Evolutionary conservation across 495 filamentous ascomycete species (phyloP), one percentile per base, ranked within the genome.

Genomic region (Penicillium cinerascens): DNA sequence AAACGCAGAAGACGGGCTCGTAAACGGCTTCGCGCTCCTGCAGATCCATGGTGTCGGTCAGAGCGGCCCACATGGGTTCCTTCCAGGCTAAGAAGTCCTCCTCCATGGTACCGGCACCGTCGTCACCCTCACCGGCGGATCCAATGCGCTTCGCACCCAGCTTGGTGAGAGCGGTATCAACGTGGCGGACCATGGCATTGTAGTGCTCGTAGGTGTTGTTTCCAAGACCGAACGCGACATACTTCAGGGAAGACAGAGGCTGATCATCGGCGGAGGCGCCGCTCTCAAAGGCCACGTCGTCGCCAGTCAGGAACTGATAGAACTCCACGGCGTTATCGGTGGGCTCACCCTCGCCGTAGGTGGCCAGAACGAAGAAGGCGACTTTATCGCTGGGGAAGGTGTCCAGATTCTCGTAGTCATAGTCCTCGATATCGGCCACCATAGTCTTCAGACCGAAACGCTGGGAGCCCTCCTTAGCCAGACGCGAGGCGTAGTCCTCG

Each of bases 121-220:
- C 93, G 61, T 99, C 93, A 62, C 93, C 93, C 75, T 97, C 93
- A 64, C 93, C 93, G 26, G 91, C 90, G 37, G 83, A 75, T 9
- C 92, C 91, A 56, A 99, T 91, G 50, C 91, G 80, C 46, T 80
- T 78, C 17, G 88, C 93, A 51, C 93, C 93, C 23, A 92, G 76
- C 60, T 88, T 91, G 57, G 80, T 72, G 41, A 99, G 73, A 29
- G 86, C 85, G 55, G 84, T 81, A 68, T 95, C 83, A 51, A 96
- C 84, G 52, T 90, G 87, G 52, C 93, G 89, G 50, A 99, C 92
- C 90, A 99, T 96, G 35, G 89, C 86, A 73, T 99, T 97, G 80
- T 97, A 99, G 76, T 99, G 95, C 63, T 99, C 93, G 59, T 99
- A 99, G 22, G 93, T 99, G 75, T 99, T 99, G 79, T 99, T 81